A percentile compares a stretch with the other conserved stretches of the same genome.
These are phyloP conservation scores for Phylloporus sp. DNA, from an alignment of 768 basidiomycete genomes.

Conservation along the genomic window DNA sequence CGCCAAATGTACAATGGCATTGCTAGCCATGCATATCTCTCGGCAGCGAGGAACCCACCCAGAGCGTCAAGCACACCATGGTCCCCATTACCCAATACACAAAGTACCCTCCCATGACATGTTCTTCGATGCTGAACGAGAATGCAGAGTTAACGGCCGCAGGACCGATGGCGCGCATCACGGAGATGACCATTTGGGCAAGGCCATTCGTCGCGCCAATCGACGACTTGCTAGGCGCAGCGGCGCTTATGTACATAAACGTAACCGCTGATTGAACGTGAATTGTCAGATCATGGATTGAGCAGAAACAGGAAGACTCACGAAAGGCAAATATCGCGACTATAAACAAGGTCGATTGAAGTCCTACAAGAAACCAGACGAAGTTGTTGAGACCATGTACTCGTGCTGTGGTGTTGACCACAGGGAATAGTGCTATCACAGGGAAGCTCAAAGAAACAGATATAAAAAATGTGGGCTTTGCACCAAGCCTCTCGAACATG, in stretches of 20 bases:
- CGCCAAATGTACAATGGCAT: no score
- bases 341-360: constrained; percentile 47
- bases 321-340: constrained; percentile 51
- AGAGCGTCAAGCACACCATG: constrained; percentile 30
- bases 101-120: constrained; percentile 51
- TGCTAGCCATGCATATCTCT: constrained; percentile 11
- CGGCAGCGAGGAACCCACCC: constrained; percentile 33
- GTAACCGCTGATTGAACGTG: constrained; percentile 45
- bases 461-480: constrained; percentile 52
- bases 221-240: constrained; percentile 62
- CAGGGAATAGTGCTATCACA: constrained; percentile 40
- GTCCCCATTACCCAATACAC: constrained; percentile 44
- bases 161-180: constrained; percentile 29
- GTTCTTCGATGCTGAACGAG: constrained; percentile 25
- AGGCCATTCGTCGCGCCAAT: constrained; percentile 72
- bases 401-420: constrained; percentile 37
- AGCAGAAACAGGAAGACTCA: constrained; percentile 33
- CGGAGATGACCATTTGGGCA: constrained; percentile 26
- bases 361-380: constrained; percentile 49
- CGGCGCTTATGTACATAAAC: constrained; percentile 64
- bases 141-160: constrained; percentile 24
- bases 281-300: neutral
- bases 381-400: constrained; percentile 34
- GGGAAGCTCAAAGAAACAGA: constrained; percentile 49
- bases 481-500: constrained; percentile 53